Evolutionary conservation across 352 stramenopile genomes (phyloP).

Genomic region (Elongisporangium prolatum): DNA sequence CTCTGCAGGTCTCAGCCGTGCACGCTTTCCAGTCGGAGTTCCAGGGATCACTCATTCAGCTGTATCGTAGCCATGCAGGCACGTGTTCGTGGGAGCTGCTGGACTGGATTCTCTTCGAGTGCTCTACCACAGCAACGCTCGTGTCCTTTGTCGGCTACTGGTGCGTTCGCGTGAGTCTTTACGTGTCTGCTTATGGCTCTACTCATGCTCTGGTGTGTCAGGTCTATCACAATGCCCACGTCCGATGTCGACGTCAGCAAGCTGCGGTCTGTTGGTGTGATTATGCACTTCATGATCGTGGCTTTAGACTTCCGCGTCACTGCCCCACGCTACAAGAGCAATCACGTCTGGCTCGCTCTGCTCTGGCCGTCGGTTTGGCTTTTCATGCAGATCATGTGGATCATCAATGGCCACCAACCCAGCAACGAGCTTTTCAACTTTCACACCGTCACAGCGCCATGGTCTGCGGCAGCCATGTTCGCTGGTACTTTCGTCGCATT

Average conservation of each 20-base stretch:
- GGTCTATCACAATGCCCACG: conserved; percentile 36
- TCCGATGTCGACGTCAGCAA: conserved; percentile 20
- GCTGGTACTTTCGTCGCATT: conserved; percentile 34
- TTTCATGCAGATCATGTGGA: conserved; percentile 51
- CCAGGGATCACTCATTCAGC: conserved; percentile 48
- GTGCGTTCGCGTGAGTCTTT: conserved; percentile 18
- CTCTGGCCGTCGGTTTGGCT: conserved; percentile 54
- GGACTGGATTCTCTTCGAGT: conserved; percentile 64
- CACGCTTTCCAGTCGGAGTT: conserved; percentile 56
- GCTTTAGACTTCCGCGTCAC: conserved; percentile 57
- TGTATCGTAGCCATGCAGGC: conserved; percentile 44
- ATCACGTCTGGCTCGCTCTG: conserved; percentile 54
- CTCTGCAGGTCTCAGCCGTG: conserved; percentile 32
- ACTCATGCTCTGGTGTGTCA: conserved; percentile 9
- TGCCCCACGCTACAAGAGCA: conserved; percentile 50
- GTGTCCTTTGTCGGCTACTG: conserved; percentile 51
- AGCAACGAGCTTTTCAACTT: conserved; percentile 57
- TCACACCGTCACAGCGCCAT: conserved; percentile 32
- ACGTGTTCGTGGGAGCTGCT: conserved; percentile 59
- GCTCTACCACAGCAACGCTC: conserved; percentile 37
- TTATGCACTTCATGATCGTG: conserved; percentile 45
- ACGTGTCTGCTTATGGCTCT: neutral
- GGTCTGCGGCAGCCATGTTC: conserved; percentile 29
- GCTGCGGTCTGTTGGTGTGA: conserved; percentile 25
- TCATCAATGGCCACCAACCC: conserved; percentile 48